Base-by-base conservation (phyloP, 257 asterid species). In the Marsdenia floribunda region DNA sequence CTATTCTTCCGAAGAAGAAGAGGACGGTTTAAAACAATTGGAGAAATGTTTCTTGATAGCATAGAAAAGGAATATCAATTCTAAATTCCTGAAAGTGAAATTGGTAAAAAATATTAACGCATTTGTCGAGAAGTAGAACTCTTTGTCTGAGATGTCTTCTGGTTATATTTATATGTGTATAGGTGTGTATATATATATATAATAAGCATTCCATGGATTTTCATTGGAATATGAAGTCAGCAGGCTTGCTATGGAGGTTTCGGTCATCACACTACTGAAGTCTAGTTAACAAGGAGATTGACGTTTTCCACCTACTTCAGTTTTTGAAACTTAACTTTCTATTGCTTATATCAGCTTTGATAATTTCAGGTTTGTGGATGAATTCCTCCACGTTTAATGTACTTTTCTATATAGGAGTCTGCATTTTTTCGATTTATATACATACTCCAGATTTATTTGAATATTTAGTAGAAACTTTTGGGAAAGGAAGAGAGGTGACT, bases 321-420 rank as follows among this genome's bases (percentile, higher is more conserved):
- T 44, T 29, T 44, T 29, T 26, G 44, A 42, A 24, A 73, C 37
- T 73, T 29, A 13, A 35, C 6, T n/a, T 47, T 73, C 9, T 29
- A 38, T 44, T 33, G 77, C 77, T 61, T 63, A 74, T 46, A 46
- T 76, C 70, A 76, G 24, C 75, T 76, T 69, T 53, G 40, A 46
- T 38, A 52, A 66, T 19, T 66, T 47, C 75, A 76, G 80, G 80
- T 76, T 49, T 40, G 77, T 46, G 19, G 22, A 46, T 24, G 61
- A 46, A 12, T n/a, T 24, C 2, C 12, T 54, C 38, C 24, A 11
- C 19, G 1, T 18, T 55, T n/a, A 75, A 26, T 47, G 60, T 4
- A 24, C 19, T 42, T n/a, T 13, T 8, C 24, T 16, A 15, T 5
- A n/a, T 2, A 68, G 42, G 37, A 58, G 44, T 60, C 3, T 9